Evolutionary conservation across 202 grass and related monocot genomes (phyloP), one percentile per base, ranked within the genome.

Genomic region (Cymbopogon flexuosus): DNA sequence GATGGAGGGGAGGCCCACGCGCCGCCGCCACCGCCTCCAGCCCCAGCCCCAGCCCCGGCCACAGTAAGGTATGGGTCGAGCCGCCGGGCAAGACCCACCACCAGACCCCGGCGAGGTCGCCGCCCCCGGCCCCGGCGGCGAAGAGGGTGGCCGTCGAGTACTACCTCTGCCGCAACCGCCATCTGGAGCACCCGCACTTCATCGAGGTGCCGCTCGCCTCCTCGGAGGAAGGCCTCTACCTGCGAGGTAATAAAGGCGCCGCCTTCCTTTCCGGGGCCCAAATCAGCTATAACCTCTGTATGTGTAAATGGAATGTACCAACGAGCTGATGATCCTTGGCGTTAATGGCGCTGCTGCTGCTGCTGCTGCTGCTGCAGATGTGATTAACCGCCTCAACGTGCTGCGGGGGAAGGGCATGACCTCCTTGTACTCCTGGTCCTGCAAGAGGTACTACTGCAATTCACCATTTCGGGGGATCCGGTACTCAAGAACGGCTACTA

Each of bases 171-270:
- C 83, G 87, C 57, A 99, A 88, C 81, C 92, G 90, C 65, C 96
- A 96, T 54, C 87, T 99, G 46, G 96, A 99, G 83, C 96, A 99
- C 71, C 96, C 96, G 11, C 96, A 99, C 86, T 99, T 99, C 92
- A 93, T 96, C 70, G 96, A 99, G 83, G 96, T 99, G 74, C 88
- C 96, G 19, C 85, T 91, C 72, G 88, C 88, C 57, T 88, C 85
- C 6, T 63, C 76, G 47, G 90, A 96, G 6, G 87, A 96, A 8
- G 90, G 92, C 27, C 96, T 99, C 77, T 96, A 93, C 76, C 84
- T 99, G 79, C 91, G 85, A 96, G 96, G 96, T 99, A 63, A 59
- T 74, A 52, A 83, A 81, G 15, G 40, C 78, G 29, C 16, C 73
- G 64, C 63, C 58, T 52, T 83, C 7, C 52, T 0, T 54, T 19